A percentile compares a stretch with the other conserved stretches of the same genome.
Conservation (phyloP, 176 grass and related monocot species). For the Hordeum marinum region DNA sequence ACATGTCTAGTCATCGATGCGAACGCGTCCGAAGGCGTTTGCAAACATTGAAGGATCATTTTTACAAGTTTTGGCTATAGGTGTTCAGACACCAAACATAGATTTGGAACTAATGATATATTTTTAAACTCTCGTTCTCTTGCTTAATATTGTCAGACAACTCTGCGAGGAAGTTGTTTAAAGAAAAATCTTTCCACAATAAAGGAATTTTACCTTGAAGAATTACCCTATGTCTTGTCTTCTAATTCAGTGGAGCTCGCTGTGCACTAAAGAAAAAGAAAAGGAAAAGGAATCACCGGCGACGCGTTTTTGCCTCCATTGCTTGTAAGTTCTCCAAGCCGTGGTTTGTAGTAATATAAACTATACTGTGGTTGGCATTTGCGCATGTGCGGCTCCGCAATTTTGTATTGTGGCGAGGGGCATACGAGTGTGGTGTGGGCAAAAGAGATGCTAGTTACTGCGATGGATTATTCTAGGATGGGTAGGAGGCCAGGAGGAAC, state of each 20-base stretch:
- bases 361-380: not conserved
- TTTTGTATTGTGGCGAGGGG: not conserved
- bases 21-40: too few relatives aligned
- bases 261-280: slow-evolving; percentile 13
- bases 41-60: too few relatives aligned
- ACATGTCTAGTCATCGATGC: too few relatives aligned
- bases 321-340: not conserved
- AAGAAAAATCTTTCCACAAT: not conserved
- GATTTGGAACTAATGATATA: too few relatives aligned
- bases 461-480: not conserved
- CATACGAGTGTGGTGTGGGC: not conserved
- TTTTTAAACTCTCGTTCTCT: not conserved
- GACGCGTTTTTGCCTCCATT: slow-evolving; percentile 11
- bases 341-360: too few relatives aligned
- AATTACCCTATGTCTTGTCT: not conserved
- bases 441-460: not conserved
- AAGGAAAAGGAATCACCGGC: not conserved
- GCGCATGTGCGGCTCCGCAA: not conserved
- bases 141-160: not conserved
- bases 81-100: too few relatives aligned
- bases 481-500: not conserved
- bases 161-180: too few relatives aligned
- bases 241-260: not conserved
- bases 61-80: too few relatives aligned
- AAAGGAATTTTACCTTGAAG: not conserved